Evolutionary conservation across 768 basidiomycete genomes (phyloP).

Genomic region (Tylopilus balloui): DNA sequence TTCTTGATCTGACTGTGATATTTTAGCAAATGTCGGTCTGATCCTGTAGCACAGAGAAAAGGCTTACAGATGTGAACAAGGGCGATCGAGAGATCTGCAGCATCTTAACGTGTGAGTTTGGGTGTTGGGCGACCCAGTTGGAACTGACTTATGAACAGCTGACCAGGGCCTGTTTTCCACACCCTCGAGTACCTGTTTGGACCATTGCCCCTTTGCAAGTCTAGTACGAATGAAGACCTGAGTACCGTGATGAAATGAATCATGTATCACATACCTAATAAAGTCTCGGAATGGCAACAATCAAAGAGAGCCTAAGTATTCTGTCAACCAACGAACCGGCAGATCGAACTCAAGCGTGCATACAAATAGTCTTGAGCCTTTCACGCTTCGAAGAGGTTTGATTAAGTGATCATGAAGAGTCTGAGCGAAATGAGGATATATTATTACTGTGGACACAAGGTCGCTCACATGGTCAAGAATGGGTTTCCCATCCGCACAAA

Average conservation of each 20-base stretch:
- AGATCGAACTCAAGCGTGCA: background rate
- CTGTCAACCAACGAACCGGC: background rate
- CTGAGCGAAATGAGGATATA: conserved; percentile 9
- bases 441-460: background rate
- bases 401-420: conserved; percentile 19
- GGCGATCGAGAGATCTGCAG: conserved; percentile 6
- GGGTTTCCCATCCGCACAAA: conserved; percentile 14
- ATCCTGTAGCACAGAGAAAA: background rate
- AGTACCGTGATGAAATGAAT: background rate
- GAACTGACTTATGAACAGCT: conserved; percentile 13
- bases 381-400: conserved; percentile 13
- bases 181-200: conserved; percentile 16
- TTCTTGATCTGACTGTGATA: conserved; percentile 6
- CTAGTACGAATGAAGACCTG: conserved; percentile 4
- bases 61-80: conserved; percentile 10
- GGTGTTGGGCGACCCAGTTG: background rate
- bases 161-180: conserved; percentile 15
- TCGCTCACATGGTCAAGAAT: conserved; percentile 24
- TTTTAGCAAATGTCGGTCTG: background rate
- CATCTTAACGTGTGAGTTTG: background rate
- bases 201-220: conserved; percentile 12
- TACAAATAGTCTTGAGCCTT: conserved; percentile 23
- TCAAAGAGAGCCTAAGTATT: conserved; percentile 23
- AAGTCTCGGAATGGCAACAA: conserved; percentile 29
- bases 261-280: conserved; percentile 17